Percentiles rank a stretch among this genome's conserved stretches.
Evolutionary conservation across 2,329 filamentous ascomycete species (phyloP).

Genomic region (Aaosphaeria pasadenensis): DNA sequence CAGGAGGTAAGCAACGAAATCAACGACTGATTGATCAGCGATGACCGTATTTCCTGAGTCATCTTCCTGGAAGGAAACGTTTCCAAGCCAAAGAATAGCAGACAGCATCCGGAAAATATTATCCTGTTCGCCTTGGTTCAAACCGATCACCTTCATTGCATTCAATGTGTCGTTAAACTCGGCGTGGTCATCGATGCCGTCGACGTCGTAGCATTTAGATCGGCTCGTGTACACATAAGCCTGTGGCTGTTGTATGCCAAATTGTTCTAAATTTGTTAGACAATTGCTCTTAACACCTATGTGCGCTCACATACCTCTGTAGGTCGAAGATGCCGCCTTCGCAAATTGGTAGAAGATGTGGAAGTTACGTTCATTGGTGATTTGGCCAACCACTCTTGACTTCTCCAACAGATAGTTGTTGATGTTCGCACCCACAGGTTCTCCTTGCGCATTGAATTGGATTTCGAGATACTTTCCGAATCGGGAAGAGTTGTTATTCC

Average conservation of each 20-base stretch:
- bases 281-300: neutral
- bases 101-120: slow-evolving; percentile 95
- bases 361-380: slow-evolving; percentile 93
- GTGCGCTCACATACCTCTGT: slow-evolving; percentile 55
- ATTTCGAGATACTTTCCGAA: slow-evolving; percentile 99
- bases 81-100: slow-evolving; percentile 89
- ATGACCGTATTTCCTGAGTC: slow-evolving; percentile 86
- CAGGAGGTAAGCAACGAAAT: slow-evolving; percentile 90
- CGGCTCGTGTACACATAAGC: slow-evolving; percentile 91
- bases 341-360: slow-evolving; percentile 99
- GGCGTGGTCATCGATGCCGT: slow-evolving; percentile 85
- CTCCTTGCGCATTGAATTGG: slow-evolving; percentile 87
- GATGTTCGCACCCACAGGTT: slow-evolving; percentile 94
- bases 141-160: slow-evolving; percentile 91
- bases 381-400: slow-evolving; percentile 91
- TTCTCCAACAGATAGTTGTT: slow-evolving; percentile 98
- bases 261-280: slow-evolving; percentile 55
- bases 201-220: slow-evolving; percentile 92
- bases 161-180: slow-evolving; percentile 89
- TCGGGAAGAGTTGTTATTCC: slow-evolving; percentile 98
- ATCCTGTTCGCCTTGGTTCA: slow-evolving; percentile 85
- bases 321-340: slow-evolving; percentile 84
- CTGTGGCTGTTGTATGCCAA: slow-evolving; percentile 86
- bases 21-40: slow-evolving; percentile 83
- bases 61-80: slow-evolving; percentile 86